Conservation (phyloP, 805 yeast species). For the Sugiyamaella boreocaroliniensis region DNA sequence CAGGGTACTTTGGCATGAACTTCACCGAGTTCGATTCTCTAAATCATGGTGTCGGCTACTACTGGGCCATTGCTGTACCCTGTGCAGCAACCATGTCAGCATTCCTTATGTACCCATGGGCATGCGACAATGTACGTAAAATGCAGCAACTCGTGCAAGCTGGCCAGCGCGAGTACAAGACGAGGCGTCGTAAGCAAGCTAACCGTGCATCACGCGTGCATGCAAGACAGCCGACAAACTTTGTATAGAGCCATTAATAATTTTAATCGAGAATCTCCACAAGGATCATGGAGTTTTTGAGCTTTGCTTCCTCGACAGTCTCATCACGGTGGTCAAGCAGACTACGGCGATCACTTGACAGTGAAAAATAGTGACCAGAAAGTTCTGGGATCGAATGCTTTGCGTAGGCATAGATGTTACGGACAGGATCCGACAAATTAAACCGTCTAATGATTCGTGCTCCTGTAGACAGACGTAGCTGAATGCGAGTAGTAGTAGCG, state of each 20-base stretch:
- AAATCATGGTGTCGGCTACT: conserved; percentile 35
- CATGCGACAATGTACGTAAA: conserved; percentile 13
- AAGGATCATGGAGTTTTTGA: conserved; percentile 73
- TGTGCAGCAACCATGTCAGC: conserved; percentile 27
- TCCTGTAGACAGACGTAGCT: conserved; percentile 87
- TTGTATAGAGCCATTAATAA: too few species aligned
- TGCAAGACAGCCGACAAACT: background rate
- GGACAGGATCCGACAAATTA: conserved; percentile 49
- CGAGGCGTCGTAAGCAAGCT: background rate
- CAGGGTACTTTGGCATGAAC: conserved; percentile 58
- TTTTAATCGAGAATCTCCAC: conserved; percentile 42
- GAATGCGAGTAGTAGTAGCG: conserved; percentile 63
- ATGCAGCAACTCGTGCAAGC: conserved; percentile 3
- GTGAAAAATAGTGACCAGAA: conserved; percentile 43
- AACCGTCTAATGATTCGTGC: conserved; percentile 70
- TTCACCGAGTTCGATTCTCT: conserved; percentile 39
- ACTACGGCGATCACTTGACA: conserved; percentile 54
- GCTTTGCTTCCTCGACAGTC: conserved; percentile 66
- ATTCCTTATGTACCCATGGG: conserved; percentile 27
- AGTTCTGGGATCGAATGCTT: conserved; percentile 50
- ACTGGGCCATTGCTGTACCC: conserved; percentile 44
- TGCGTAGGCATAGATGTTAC: conserved; percentile 54
- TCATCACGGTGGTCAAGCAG: conserved; percentile 46
- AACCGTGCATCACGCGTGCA: background rate
- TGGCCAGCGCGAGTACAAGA: background rate